Evolutionary conservation across 2,329 filamentous ascomycete species (phyloP).

Genomic region (Neoscytalidium dimidiatum): DNA sequence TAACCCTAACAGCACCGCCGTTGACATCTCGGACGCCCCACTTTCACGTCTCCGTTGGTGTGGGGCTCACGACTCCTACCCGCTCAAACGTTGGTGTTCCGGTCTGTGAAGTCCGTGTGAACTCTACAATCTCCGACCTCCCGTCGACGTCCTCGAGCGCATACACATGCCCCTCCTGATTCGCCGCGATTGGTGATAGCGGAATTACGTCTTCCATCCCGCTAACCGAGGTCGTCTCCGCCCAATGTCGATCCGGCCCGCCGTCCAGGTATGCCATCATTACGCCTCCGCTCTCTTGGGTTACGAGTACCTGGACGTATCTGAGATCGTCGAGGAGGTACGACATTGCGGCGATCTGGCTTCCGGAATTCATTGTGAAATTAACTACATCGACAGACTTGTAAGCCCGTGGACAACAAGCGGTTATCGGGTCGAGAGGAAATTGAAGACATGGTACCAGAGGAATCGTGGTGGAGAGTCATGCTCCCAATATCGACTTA

Average conservation of each 20-base stretch:
- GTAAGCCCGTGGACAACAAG: no score
- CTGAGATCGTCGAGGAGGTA: not conserved
- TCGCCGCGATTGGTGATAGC: not conserved
- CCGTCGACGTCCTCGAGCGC: not conserved
- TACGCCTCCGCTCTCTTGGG: not conserved
- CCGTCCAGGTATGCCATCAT: conserved; percentile 4
- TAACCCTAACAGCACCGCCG: no score
- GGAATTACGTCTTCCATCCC: not conserved
- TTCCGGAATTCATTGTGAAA: not conserved
- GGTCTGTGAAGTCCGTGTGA: not conserved
- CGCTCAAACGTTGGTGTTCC: not conserved
- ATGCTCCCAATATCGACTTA: not conserved
- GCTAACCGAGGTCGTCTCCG: not conserved
- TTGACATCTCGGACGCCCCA: no score
- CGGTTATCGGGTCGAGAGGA: no score
- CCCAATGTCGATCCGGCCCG: not conserved
- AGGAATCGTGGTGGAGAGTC: not conserved
- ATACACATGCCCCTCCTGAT: not conserved
- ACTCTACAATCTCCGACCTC: not conserved
- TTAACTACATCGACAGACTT: no score
- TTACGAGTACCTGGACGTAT: not conserved
- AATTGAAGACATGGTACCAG: not conserved
- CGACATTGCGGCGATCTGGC: not conserved
- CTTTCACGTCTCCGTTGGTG: no score
- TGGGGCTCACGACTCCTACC: not conserved